Evolutionary conservation across 805 yeast genomes (phyloP).

Genomic region (Pichia exigua): DNA sequence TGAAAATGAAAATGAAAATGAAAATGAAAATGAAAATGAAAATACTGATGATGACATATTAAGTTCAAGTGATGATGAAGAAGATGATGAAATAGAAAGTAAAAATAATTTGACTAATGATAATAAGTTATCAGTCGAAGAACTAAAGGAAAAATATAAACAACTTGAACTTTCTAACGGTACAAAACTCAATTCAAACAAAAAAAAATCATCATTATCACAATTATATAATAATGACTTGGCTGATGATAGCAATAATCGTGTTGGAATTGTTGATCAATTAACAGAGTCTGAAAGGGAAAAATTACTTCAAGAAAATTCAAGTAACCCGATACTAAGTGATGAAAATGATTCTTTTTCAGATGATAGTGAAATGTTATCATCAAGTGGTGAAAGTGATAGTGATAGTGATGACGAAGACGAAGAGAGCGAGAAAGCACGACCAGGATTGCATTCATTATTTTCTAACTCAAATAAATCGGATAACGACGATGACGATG

Average conservation of each 20-base stretch:
- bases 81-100: slow-evolving; percentile 16
- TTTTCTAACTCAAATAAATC: slow-evolving; percentile 20
- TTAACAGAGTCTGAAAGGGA: slow-evolving; percentile 21
- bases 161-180: slow-evolving; percentile 20
- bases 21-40: slow-evolving; percentile 12
- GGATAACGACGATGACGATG: slow-evolving; percentile 8
- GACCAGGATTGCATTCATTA: slow-evolving; percentile 30
- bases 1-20: slow-evolving; percentile 15
- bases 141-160: slow-evolving; percentile 50
- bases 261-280: slow-evolving; percentile 20
- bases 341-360: slow-evolving; percentile 11
- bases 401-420: slow-evolving; percentile 8
- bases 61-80: slow-evolving; percentile 19
- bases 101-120: slow-evolving; percentile 31
- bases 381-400: slow-evolving; percentile 13
- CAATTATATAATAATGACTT: slow-evolving; percentile 24
- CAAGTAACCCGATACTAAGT: slow-evolving; percentile 15
- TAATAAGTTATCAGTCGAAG: slow-evolving; percentile 44
- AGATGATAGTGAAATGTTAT: slow-evolving; percentile 17
- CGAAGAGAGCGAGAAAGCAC: slow-evolving; percentile 8
- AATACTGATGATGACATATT: slow-evolving; percentile 19
- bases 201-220: slow-evolving; percentile 17
- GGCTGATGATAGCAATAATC: not conserved
- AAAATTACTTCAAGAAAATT: slow-evolving; percentile 13
- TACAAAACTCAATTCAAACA: slow-evolving; percentile 1